Conservation (phyloP, 2,329 filamentous ascomycete species). For the Rosellinia necatrix region DNA sequence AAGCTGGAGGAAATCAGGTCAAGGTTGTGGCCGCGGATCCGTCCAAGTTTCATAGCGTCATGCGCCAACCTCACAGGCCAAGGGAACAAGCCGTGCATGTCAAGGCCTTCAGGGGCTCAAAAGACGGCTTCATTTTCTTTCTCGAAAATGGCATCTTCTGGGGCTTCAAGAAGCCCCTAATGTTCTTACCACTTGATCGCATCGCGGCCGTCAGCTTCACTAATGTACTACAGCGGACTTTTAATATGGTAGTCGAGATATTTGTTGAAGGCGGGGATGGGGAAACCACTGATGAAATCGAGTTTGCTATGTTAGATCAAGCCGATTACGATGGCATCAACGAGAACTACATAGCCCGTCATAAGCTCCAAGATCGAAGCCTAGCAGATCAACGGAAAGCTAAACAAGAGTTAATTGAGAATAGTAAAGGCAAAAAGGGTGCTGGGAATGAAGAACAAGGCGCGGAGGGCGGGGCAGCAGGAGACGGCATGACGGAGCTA, state of each 20-base stretch:
- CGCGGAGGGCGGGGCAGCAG: constrained; percentile 52
- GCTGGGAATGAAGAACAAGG: constrained; percentile 45
- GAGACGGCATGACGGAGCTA: constrained; percentile 53
- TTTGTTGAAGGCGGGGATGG: constrained; percentile 49
- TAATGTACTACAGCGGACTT: constrained; percentile 69
- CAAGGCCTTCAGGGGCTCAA: constrained; percentile 68
- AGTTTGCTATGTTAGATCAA: constrained; percentile 73
- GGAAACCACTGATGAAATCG: constrained; percentile 62
- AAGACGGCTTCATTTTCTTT: constrained; percentile 72
- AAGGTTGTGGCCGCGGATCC: constrained; percentile 59
- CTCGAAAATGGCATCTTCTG: constrained; percentile 69
- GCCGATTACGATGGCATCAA: constrained; percentile 69
- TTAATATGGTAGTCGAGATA: constrained; percentile 69
- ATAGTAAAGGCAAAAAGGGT: constrained; percentile 54
- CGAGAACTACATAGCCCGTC: constrained; percentile 62
- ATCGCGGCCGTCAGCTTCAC: constrained; percentile 70
- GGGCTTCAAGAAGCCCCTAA: constrained; percentile 71
- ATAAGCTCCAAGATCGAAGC: constrained; percentile 67
- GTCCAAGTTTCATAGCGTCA: constrained; percentile 60
- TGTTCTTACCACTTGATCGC: constrained; percentile 65
- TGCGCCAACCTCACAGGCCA: constrained; percentile 62
- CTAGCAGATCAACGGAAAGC: constrained; percentile 71
- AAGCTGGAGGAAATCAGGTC: constrained; percentile 52
- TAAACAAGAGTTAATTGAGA: constrained; percentile 65
- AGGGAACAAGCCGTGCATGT: constrained; percentile 68